Conservation (phyloP, 495 filamentous ascomycete genomes). For the Schizothecium vesticola region DNA sequence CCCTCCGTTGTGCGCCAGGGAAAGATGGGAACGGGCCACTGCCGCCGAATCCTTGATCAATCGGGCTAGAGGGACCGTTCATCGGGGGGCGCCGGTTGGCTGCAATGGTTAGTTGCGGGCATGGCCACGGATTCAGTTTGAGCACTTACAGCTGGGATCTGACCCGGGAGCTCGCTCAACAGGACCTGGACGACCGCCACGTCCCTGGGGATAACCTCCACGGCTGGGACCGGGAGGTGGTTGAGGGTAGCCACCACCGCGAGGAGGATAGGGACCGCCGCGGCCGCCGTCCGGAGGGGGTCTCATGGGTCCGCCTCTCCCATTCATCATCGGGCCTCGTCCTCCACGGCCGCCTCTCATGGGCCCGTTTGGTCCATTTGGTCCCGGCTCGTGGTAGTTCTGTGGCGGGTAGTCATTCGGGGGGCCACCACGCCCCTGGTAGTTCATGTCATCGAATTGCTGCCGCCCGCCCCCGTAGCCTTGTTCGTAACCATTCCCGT, state of each 20-base stretch:
- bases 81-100: slow-evolving; percentile 31
- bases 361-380: slow-evolving; percentile 16
- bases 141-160: slow-evolving; percentile 31
- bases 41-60: slow-evolving; percentile 49
- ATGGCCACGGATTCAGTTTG: neutral
- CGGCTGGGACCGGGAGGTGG: slow-evolving; percentile 30
- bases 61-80: slow-evolving; percentile 32
- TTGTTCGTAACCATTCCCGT: slow-evolving; percentile 38
- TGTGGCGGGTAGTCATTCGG: slow-evolving; percentile 50
- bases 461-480: slow-evolving; percentile 32
- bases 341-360: slow-evolving; percentile 29
- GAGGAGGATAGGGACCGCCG: slow-evolving; percentile 30
- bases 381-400: slow-evolving; percentile 45
- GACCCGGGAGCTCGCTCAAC: slow-evolving; percentile 26
- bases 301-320: slow-evolving; percentile 43
- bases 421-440: slow-evolving; percentile 41
- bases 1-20: slow-evolving; percentile 46
- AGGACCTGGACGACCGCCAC: slow-evolving; percentile 36
- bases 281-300: slow-evolving; percentile 30
- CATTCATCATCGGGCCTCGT: slow-evolving; percentile 33
- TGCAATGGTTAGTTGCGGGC: slow-evolving; percentile 11
- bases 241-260: slow-evolving; percentile 27
- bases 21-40: slow-evolving; percentile 65
- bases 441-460: slow-evolving; percentile 48
- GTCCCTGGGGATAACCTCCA: slow-evolving; percentile 36